Base-by-base conservation (phyloP, 2,329 filamentous ascomycete species). In the Venturia pyrina region DNA sequence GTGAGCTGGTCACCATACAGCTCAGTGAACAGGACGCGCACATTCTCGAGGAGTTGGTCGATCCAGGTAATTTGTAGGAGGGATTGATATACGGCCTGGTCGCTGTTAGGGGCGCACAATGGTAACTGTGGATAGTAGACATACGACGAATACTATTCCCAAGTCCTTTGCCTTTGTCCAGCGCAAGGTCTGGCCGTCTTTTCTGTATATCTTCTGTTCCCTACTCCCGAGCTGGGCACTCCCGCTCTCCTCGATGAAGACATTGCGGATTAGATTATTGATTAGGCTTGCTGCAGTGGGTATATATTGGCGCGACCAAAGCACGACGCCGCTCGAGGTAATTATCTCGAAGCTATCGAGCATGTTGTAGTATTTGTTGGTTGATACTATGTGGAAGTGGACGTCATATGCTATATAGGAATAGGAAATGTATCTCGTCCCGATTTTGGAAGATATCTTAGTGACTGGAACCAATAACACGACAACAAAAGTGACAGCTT, bases 311-410 rank as follows among this genome's bases (percentile, higher is more conserved):
- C 90, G 89, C 68, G 93, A 97, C 95, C 95, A 99, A 65, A 99
- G 85, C 66, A 99, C 95, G 69, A 99, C 93, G 66, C 95, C 95
- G 3, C 93, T 96, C 46, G 93, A 96, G 68, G 93, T 97, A 68
- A 99, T 79, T 70, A 99, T 95, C 78, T 99, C 93, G 76, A 99
- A 99, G 19, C 90, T 89, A 80, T 99, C 95, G 78, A 99, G 80
- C 93, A 98, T 98, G 70, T 75, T 63, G 32, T 57, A 4, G 41
- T 48, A 2, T 17, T 15, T 60, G 28, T 21, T 61, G 17, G 60
- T 46, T 8, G 37, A 19, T 28, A 28, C 2, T 21, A n/a, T 40
- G 32, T 40, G 32, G 57, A 61, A 61, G 32, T 21, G 43, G 60
- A 62, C 28, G 53, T 59, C 53, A 59, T 59, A n/a, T 57, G 7